phyloP scores from a whole-genome alignment of 371 early-diverging fungal genomes.

The Lichtheimia ornata region DNA sequence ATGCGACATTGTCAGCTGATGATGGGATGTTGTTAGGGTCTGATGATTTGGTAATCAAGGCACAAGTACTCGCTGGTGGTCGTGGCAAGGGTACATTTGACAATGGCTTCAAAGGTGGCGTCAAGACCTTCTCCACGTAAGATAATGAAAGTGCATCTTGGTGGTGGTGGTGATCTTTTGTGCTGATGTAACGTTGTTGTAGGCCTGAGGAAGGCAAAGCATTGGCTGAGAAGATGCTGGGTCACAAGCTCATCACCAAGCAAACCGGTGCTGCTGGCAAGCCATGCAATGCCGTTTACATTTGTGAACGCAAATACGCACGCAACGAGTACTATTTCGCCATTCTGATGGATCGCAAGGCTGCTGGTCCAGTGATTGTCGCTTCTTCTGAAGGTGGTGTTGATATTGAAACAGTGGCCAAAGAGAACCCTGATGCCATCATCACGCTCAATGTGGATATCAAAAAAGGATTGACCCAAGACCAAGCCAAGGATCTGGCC shows the following conservation, averaged over 20 bases:
- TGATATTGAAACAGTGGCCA: conserved; percentile 96
- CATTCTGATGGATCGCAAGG: conserved; percentile 94
- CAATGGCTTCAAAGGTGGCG: conserved; percentile 96
- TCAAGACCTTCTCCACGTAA: conserved; percentile 90
- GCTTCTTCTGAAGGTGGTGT: conserved; percentile 97
- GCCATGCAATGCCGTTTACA: conserved; percentile 91
- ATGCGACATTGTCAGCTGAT: neutral
- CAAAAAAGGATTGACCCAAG: conserved; percentile 64
- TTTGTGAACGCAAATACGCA: conserved; percentile 94
- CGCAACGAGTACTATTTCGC: conserved; percentile 98
- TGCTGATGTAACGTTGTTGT: conserved; percentile 8
- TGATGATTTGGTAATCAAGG: conserved; percentile 95
- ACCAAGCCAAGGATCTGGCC: conserved; percentile 70
- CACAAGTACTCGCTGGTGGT: conserved; percentile 98
- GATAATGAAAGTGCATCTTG: conserved; percentile 24
- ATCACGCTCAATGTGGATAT: conserved; percentile 82
- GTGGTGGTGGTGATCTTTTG: neutral
- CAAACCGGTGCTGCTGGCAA: conserved; percentile 97
- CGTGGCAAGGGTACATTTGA: conserved; percentile 98
- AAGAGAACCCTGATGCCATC: conserved; percentile 92
- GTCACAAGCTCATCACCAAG: conserved; percentile 96
- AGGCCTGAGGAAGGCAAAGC: conserved; percentile 87
- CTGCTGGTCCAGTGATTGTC: conserved; percentile 93
- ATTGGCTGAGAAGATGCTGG: conserved; percentile 95
- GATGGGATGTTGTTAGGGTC: conserved; percentile 45